Evolutionary conservation across 176 grass and related monocot species (phyloP).

Genomic region (Tillandsia leiboldiana): DNA sequence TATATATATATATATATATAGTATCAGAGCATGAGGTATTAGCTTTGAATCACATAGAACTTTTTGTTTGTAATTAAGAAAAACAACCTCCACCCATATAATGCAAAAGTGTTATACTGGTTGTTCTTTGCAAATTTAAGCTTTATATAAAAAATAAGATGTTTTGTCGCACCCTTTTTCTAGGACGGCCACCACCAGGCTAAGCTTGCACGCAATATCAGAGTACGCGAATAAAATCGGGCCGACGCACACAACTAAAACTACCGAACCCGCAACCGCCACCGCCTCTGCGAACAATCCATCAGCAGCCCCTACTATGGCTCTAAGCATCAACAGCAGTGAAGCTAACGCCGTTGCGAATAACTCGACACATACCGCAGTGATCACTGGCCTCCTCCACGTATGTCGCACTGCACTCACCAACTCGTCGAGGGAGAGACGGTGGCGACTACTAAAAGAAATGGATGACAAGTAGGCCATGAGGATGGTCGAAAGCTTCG

Average conservation of each 20-base stretch:
- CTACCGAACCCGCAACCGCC: constrained; percentile 11
- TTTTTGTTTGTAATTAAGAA: too few species aligned
- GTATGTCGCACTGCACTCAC: constrained; percentile 13
- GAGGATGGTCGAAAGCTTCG: neutral
- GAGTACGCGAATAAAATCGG: constrained; percentile 38
- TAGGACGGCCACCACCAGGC: constrained; percentile 17
- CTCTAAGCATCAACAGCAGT: constrained; percentile 30
- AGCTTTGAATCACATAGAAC: too few species aligned
- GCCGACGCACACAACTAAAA: constrained; percentile 18
- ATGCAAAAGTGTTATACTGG: too few species aligned
- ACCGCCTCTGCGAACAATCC: neutral
- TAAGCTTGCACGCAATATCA: constrained; percentile 32
- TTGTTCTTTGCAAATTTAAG: too few species aligned
- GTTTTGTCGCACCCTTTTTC: constrained; percentile 10
- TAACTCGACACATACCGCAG: constrained; percentile 33
- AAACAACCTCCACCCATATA: too few species aligned
- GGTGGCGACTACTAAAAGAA: neutral
- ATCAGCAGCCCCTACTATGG: neutral
- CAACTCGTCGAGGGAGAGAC: neutral
- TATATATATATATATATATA: too few species aligned
- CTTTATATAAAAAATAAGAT: too few species aligned
- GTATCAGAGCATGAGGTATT: too few species aligned
- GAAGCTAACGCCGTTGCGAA: constrained; percentile 22
- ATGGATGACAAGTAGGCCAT: neutral
- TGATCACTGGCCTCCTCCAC: constrained; percentile 24